Evolutionary conservation across 352 stramenopile genomes (phyloP), one percentile per base, ranked within the genome.

Genomic region (Pelagophyceae sp.): DNA sequence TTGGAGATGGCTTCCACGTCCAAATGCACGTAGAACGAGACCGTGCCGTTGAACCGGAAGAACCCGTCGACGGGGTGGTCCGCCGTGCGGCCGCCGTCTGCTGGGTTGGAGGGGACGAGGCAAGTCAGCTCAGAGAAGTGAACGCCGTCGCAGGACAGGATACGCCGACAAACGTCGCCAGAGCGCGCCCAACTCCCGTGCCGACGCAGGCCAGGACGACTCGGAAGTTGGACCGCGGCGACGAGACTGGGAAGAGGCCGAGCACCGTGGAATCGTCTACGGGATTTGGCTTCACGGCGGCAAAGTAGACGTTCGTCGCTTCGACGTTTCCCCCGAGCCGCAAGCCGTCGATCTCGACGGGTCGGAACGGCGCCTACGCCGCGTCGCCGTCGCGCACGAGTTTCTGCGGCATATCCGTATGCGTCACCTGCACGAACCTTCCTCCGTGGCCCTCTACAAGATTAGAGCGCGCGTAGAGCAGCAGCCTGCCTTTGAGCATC

Each of bases 261-360:
- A 72, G 63, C 5, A 45, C 1, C 63, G 63, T 72, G 29, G 29
- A 38, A 5, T 11, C 19, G 35, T 72, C 63, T n/a, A 72, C 63
- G 63, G 63, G 63, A 32, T 72, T 72, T 15, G 63, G 29, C 29
- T 38, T 72, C 5, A 72, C 63, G 6, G 63, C 63, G 11, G 63
- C 63, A 32, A 50, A 72, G 35, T 72, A 72, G 35, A 72, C 27
- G 63, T 72, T 72, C n/a, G n/a, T n/a, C n/a, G n/a, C n/a, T n/a
- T n/a, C n/a, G n/a, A n/a, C n/a, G n/a, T n/a, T n/a, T n/a, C n/a
- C n/a, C n/a, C n/a, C n/a, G n/a, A n/a, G n/a, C n/a, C n/a, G n/a
- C n/a, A n/a, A n/a, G n/a, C n/a, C n/a, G n/a, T n/a, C n/a, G n/a
- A n/a, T n/a, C n/a, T n/a, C n/a, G n/a, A n/a, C n/a, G n/a, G n/a